These are phyloP conservation scores for Paramecium sexaurelia DNA, from an alignment of 73 alveolate species.

Conservation along the genomic window DNA sequence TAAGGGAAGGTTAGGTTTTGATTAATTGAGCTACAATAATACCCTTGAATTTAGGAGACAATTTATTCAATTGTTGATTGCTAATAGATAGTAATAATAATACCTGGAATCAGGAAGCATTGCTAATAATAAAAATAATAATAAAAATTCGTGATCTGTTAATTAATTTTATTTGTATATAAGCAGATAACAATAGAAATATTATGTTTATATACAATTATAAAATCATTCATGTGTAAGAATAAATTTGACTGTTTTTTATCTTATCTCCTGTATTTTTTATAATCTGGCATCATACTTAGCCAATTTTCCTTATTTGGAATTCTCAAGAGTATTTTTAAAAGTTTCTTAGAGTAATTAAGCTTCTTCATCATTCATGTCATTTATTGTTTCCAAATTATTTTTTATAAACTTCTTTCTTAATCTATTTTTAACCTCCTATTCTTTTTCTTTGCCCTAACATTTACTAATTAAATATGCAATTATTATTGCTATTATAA, in stretches of 20 bases:
- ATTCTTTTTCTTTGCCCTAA: slow-evolving; percentile 1
- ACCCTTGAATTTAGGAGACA: background rate
- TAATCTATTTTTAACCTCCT: background rate
- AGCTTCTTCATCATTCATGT: slow-evolving; percentile 43
- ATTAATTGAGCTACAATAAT: background rate
- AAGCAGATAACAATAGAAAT: background rate
- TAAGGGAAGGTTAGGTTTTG: background rate
- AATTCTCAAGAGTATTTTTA: background rate
- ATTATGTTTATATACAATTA: background rate
- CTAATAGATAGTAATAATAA: background rate
- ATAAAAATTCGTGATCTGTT: background rate
- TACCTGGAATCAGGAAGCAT: background rate
- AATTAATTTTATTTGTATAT: background rate
- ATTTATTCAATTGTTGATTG: background rate
- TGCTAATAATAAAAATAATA: background rate
- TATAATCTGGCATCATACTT: background rate
- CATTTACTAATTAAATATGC: background rate
- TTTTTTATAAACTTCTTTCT: background rate
- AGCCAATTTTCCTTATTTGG: background rate
- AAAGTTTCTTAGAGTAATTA: background rate
- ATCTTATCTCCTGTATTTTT: slow-evolving; percentile 2
- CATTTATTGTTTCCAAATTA: slow-evolving; percentile 20
- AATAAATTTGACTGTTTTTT: slow-evolving; percentile 32
- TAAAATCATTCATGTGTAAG: slow-evolving; percentile 22
- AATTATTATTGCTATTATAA: background rate